phyloP scores from a whole-genome alignment of 306 rosid species.

The Bauhinia variegata region DNA sequence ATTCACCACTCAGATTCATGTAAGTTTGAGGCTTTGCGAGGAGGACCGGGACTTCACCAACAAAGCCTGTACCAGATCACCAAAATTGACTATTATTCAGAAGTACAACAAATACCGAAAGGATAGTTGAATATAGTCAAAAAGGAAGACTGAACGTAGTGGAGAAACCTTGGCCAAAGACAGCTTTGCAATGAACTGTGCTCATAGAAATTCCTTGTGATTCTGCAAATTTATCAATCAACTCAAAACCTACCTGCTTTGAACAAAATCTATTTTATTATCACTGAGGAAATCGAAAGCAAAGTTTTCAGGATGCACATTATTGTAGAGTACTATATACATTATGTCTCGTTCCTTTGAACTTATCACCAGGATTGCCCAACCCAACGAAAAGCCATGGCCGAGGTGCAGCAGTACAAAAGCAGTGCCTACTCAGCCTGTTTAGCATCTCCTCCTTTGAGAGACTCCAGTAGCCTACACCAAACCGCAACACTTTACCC shows the following conservation, averaged over 20 bases:
- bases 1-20: conserved; percentile 96
- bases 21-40: conserved; percentile 98
- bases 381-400: conserved; percentile 89
- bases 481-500: conserved; percentile 7
- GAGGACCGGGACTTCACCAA: conserved; percentile 76
- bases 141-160: conserved; percentile 7
- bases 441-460: conserved; percentile 51
- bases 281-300: not conserved
- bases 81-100: conserved; percentile 34
- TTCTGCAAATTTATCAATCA: conserved; percentile 82
- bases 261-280: conserved; percentile 8
- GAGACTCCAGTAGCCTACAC: not conserved
- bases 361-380: conserved; percentile 92
- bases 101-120: conserved; percentile 25
- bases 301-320: not conserved
- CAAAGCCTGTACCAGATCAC: conserved; percentile 61
- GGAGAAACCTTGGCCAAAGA: conserved; percentile 71
- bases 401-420: conserved; percentile 49
- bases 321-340: conserved; percentile 50
- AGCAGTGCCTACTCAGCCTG: conserved; percentile 49
- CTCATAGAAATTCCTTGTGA: conserved; percentile 67
- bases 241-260: conserved; percentile 79
- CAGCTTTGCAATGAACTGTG: conserved; percentile 73
- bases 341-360: conserved; percentile 85
- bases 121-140: not conserved